These are phyloP conservation scores for Diaporthe vexans DNA, from an alignment of 2,329 filamentous ascomycete genomes.

Conservation along the genomic window DNA sequence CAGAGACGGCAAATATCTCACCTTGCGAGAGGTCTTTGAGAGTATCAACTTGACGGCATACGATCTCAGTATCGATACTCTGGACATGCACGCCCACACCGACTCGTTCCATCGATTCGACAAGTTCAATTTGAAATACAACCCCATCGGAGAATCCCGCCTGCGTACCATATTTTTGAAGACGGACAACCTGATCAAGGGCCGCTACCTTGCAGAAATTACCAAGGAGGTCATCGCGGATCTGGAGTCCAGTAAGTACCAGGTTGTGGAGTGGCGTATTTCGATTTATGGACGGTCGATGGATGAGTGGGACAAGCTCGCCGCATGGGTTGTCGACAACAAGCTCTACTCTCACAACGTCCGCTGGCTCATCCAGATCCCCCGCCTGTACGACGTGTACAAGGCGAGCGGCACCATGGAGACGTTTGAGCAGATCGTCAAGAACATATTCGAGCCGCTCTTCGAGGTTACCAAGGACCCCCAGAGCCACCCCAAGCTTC, in stretches of 20 bases:
- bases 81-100: constrained; percentile 99
- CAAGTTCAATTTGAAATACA: constrained; percentile 99
- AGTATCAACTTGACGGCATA: constrained; percentile 98
- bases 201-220: constrained; percentile 95
- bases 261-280: constrained; percentile 99
- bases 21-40: constrained; percentile 92
- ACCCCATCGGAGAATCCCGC: constrained; percentile 94
- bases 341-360: constrained; percentile 98
- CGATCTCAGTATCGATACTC: constrained; percentile 96
- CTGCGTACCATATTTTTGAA: constrained; percentile 98
- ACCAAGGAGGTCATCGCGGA: constrained; percentile 98
- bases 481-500: constrained; percentile 88
- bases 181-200: constrained; percentile 97
- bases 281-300: constrained; percentile 94
- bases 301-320: constrained; percentile 97
- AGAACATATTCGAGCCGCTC: constrained; percentile 92
- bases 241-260: constrained; percentile 98
- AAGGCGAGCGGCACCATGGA: constrained; percentile 89
- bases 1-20: constrained; percentile 92
- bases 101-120: constrained; percentile 99
- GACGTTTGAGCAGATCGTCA: constrained; percentile 89
- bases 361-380: constrained; percentile 96
- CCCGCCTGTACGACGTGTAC: constrained; percentile 95
- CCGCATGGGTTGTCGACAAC: constrained; percentile 97
- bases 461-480: constrained; percentile 96